phyloP scores from a whole-genome alignment of 1,284 basidiomycete genomes.

The Ceratobasidium sp. region DNA sequence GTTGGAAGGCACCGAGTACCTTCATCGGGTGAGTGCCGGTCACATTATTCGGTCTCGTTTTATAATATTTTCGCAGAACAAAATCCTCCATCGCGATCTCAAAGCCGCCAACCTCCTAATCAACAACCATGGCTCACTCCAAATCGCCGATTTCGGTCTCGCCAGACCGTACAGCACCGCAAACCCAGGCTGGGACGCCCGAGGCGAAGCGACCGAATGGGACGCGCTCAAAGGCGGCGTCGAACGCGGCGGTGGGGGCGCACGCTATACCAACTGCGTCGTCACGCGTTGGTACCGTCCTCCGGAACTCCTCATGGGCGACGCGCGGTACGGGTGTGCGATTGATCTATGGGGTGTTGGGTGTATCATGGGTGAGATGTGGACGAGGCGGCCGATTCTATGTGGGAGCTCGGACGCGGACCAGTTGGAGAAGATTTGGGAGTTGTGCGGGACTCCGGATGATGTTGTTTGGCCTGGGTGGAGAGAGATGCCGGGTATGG shows the following conservation, averaged over 20 bases:
- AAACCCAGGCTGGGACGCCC: constrained; percentile 39
- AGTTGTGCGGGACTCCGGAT: constrained; percentile 88
- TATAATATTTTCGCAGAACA: constrained; percentile 70
- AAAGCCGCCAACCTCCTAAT: constrained; percentile 98
- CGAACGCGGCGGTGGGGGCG: constrained; percentile 61
- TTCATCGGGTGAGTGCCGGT: constrained; percentile 79
- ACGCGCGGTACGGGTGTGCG: constrained; percentile 89
- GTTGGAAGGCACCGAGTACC: constrained; percentile 92
- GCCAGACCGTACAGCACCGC: constrained; percentile 74
- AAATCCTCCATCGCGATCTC: constrained; percentile 97
- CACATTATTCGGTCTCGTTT: not conserved
- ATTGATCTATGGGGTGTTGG: constrained; percentile 99
- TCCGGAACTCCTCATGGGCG: constrained; percentile 92
- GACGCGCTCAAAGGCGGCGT: constrained; percentile 30
- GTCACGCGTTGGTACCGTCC: constrained; percentile 99
- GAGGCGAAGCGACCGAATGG: constrained; percentile 13
- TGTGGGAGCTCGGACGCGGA: constrained; percentile 90
- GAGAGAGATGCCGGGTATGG: constrained; percentile 81
- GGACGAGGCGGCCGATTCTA: constrained; percentile 87
- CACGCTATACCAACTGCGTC: constrained; percentile 95
- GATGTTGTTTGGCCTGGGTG: constrained; percentile 82
- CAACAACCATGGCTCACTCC: constrained; percentile 82
- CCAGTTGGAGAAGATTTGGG: constrained; percentile 91
- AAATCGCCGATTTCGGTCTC: constrained; percentile 97
- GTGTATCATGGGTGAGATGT: constrained; percentile 98